These are phyloP conservation scores for Tephrocybe sp. DNA, from an alignment of 768 basidiomycete species.

Conservation along the genomic window DNA sequence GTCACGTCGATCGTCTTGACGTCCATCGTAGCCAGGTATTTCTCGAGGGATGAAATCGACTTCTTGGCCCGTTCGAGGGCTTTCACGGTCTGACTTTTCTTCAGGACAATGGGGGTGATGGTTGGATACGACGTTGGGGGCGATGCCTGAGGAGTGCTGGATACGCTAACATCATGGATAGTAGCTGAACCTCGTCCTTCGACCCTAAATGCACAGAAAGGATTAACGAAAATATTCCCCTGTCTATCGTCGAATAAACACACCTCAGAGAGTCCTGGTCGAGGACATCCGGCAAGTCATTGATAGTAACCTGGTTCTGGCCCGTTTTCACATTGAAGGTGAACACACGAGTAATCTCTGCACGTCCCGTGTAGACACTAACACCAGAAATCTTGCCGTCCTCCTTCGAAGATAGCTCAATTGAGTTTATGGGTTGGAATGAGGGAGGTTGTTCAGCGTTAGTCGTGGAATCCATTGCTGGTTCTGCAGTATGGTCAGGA, in stretches of 20 bases:
- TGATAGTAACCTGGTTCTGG: slow-evolving; percentile 38
- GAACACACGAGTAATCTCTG: slow-evolving; percentile 41
- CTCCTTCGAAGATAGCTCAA: slow-evolving; percentile 28
- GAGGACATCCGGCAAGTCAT: slow-evolving; percentile 34
- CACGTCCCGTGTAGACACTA: slow-evolving; percentile 39
- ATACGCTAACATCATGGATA: slow-evolving; percentile 44
- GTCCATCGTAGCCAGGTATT: slow-evolving; percentile 33
- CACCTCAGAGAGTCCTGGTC: slow-evolving; percentile 40
- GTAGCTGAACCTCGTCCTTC: slow-evolving; percentile 42
- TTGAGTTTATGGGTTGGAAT: slow-evolving; percentile 11
- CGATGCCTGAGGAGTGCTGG: slow-evolving; percentile 17
- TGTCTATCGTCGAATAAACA: background rate
- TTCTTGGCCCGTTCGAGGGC: slow-evolving; percentile 30
- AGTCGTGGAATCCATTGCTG: too few species aligned
- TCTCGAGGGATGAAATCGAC: slow-evolving; percentile 27
- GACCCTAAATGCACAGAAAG: slow-evolving; percentile 26
- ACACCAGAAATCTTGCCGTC: slow-evolving; percentile 38
- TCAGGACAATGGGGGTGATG: slow-evolving; percentile 23
- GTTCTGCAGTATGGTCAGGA: too few species aligned
- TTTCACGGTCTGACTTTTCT: slow-evolving; percentile 24
- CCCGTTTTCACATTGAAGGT: slow-evolving; percentile 36
- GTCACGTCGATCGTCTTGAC: slow-evolving; percentile 29
- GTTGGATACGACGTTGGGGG: slow-evolving; percentile 23
- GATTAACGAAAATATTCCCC: background rate
- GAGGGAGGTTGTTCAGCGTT: background rate